Percentiles rank a stretch among this genome's conserved stretches.
These are phyloP conservation scores for Globisporangium radiosum DNA, from an alignment of 352 stramenopile species.

Conservation along the genomic window DNA sequence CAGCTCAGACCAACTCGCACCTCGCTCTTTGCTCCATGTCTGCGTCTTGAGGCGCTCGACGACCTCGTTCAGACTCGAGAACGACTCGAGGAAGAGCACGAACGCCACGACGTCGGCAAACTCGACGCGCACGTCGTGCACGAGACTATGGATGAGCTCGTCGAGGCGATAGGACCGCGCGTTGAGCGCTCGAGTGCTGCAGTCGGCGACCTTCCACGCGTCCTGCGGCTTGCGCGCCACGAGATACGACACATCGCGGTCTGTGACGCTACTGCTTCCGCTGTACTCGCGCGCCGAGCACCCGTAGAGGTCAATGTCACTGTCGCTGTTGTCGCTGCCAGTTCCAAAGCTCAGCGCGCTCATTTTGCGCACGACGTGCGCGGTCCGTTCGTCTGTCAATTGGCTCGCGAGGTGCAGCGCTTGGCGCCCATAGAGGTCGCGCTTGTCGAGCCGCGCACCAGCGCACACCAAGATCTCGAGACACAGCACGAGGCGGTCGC, in stretches of 20 bases:
- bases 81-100: slow-evolving; percentile 62
- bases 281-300: slow-evolving; percentile 52
- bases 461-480: slow-evolving; percentile 46
- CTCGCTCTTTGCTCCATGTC: slow-evolving; percentile 34
- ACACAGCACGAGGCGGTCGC: slow-evolving; percentile 29
- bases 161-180: slow-evolving; percentile 19
- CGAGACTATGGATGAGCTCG: slow-evolving; percentile 28
- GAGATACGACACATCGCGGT: slow-evolving; percentile 23
- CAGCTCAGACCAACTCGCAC: slow-evolving; percentile 16
- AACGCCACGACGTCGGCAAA: slow-evolving; percentile 64
- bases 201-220: slow-evolving; percentile 10
- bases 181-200: slow-evolving; percentile 8
- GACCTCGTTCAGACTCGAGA: slow-evolving; percentile 58
- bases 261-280: slow-evolving; percentile 13
- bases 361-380: slow-evolving; percentile 25
- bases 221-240: slow-evolving; percentile 23
- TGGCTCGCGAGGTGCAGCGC: slow-evolving; percentile 46
- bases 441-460: slow-evolving; percentile 38
- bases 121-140: slow-evolving; percentile 31
- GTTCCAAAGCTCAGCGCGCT: slow-evolving; percentile 12
- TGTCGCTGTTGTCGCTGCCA: slow-evolving; percentile 10
- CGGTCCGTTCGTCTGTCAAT: slow-evolving; percentile 26
- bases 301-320: slow-evolving; percentile 56
- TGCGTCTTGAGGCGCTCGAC: slow-evolving; percentile 42
- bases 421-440: slow-evolving; percentile 62